Conservation (phyloP, 2,329 filamentous ascomycete genomes). For the Epichloe sibirici region DNA sequence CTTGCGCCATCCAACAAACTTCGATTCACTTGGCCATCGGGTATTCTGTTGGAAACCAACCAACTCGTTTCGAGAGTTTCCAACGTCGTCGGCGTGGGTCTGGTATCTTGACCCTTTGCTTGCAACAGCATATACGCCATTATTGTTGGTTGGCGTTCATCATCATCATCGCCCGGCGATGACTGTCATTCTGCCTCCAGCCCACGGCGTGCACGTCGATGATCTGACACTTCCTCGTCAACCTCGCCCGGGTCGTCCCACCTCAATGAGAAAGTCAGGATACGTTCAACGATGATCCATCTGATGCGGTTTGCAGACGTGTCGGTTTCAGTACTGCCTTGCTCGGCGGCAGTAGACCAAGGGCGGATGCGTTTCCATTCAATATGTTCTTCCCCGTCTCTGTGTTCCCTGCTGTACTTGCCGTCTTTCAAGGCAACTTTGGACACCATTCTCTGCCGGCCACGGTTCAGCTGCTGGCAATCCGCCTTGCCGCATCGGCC, state of each 20-base stretch:
- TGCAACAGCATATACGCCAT: no score
- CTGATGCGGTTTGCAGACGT: slow-evolving; percentile 22
- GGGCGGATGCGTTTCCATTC: slow-evolving; percentile 22
- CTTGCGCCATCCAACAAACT: no score
- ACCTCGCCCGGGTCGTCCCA: slow-evolving; percentile 21
- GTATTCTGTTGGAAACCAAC: no score
- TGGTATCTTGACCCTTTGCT: not conserved
- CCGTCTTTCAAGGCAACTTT: slow-evolving; percentile 25
- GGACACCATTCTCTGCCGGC: slow-evolving; percentile 25
- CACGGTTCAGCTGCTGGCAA: slow-evolving; percentile 23
- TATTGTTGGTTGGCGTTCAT: no score
- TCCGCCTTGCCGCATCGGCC: slow-evolving; percentile 23
- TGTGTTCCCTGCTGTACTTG: slow-evolving; percentile 15
- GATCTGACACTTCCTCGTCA: slow-evolving; percentile 10
- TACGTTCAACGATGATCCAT: slow-evolving; percentile 26
- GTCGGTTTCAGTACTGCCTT: slow-evolving; percentile 14
- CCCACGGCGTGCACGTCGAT: slow-evolving; percentile 6
- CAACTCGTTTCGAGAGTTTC: no score
- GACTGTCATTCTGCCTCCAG: not conserved
- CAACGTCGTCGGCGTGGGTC: not conserved
- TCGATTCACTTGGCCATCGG: no score
- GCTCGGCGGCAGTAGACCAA: slow-evolving; percentile 18
- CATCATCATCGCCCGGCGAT: not conserved
- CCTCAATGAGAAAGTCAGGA: slow-evolving; percentile 24
- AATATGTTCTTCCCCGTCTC: slow-evolving; percentile 9